These are phyloP conservation scores for Oryza meyeriana DNA, from an alignment of 176 grass and related monocot species.

Conservation along the genomic window DNA sequence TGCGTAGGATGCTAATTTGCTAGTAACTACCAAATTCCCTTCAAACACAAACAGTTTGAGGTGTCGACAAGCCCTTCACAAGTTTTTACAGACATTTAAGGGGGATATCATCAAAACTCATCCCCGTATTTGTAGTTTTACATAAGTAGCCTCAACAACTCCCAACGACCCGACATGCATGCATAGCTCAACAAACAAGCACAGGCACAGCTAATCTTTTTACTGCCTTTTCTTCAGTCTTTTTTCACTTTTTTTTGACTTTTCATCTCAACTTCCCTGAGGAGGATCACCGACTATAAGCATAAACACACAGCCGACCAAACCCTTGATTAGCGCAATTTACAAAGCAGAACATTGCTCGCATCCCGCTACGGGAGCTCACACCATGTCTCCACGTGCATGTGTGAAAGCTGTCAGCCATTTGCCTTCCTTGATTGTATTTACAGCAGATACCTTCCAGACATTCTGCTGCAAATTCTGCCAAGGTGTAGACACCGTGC, in stretches of 20 bases:
- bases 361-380: neutral
- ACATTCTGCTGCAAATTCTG: neutral
- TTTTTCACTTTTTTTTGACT: neutral
- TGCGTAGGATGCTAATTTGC: neutral
- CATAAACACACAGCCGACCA: constrained; percentile 20
- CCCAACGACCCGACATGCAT: neutral
- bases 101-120: neutral
- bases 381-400: neutral
- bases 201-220: neutral
- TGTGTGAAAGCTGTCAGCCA: neutral
- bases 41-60: neutral
- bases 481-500: neutral
- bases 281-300: constrained; percentile 3
- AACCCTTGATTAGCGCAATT: neutral
- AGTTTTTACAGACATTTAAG: neutral
- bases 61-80: neutral
- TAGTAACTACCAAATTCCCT: neutral
- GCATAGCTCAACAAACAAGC: neutral
- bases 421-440: neutral
- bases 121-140: neutral
- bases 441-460: neutral
- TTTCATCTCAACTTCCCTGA: neutral
- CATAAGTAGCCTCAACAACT: neutral
- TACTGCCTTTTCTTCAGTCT: neutral
- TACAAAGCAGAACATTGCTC: constrained; percentile 8